phyloP scores from a whole-genome alignment of 2,329 filamentous ascomycete species.

The Sporothrix globosa region DNA sequence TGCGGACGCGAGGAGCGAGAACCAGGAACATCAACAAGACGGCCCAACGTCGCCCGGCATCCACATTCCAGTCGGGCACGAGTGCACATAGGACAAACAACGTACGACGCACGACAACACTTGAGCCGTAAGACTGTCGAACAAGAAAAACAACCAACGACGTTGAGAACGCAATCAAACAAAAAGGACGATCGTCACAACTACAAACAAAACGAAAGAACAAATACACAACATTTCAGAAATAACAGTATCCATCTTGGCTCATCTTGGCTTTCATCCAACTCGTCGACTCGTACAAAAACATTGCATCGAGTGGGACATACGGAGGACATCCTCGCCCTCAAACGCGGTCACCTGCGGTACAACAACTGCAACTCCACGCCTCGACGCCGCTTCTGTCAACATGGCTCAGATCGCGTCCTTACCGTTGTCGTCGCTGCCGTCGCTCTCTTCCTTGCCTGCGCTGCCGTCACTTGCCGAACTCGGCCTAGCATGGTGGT shows the following conservation, averaged over 20 bases:
- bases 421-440: not conserved
- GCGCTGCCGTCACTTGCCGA: slow-evolving; percentile 34
- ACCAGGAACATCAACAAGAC: not conserved
- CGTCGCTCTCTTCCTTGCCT: slow-evolving; percentile 13
- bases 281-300: not conserved
- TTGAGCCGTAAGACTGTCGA: no score
- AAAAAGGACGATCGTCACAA: no score
- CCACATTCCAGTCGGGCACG: slow-evolving; percentile 21
- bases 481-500: slow-evolving; percentile 33
- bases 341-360: no score
- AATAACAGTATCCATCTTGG: no score
- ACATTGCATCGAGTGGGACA: no score
- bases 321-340: no score
- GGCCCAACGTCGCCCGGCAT: slow-evolving; percentile 14
- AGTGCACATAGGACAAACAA: no score
- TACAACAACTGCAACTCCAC: not conserved
- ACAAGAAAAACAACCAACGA: not conserved
- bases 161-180: no score
- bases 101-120: no score
- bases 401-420: not conserved
- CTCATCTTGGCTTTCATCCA: not conserved
- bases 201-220: not conserved
- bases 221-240: not conserved
- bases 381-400: not conserved
- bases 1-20: not conserved